These are phyloP conservation scores for Aspergillus sergii DNA, from an alignment of 2,329 filamentous ascomycete genomes.

Conservation along the genomic window DNA sequence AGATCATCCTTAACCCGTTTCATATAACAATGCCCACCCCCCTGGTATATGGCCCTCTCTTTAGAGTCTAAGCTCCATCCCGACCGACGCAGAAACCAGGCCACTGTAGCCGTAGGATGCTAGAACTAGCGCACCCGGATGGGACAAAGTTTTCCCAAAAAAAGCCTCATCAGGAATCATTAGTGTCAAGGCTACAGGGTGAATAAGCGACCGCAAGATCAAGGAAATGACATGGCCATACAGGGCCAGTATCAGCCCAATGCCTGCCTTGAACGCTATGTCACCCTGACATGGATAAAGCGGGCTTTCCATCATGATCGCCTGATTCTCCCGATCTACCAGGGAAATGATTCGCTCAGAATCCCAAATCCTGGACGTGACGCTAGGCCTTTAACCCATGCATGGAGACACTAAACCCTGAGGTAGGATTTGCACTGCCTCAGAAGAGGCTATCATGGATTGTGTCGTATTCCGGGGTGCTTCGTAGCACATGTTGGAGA, in stretches of 20 bases:
- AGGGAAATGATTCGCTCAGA: background rate
- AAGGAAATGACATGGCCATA: background rate
- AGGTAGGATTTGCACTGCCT: background rate
- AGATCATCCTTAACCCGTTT: no score
- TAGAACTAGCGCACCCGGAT: background rate
- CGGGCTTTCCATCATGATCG: background rate
- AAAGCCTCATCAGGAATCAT: background rate
- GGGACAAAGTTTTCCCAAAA: background rate
- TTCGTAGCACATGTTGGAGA: background rate
- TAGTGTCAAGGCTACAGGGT: background rate
- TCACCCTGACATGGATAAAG: background rate
- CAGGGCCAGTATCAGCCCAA: background rate
- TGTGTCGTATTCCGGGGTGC: no score
- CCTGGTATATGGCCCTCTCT: background rate
- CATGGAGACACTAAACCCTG: background rate
- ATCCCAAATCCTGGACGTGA: background rate
- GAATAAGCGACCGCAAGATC: background rate
- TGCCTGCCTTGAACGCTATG: background rate
- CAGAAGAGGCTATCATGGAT: background rate
- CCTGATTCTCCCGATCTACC: background rate
- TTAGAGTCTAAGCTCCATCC: background rate
- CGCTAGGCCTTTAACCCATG: background rate
- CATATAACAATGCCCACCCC: no score
- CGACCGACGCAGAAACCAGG: background rate
- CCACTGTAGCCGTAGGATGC: background rate